These are phyloP conservation scores for Coemansia sp. DNA, from an alignment of 371 early-diverging fungal species.

Conservation along the genomic window DNA sequence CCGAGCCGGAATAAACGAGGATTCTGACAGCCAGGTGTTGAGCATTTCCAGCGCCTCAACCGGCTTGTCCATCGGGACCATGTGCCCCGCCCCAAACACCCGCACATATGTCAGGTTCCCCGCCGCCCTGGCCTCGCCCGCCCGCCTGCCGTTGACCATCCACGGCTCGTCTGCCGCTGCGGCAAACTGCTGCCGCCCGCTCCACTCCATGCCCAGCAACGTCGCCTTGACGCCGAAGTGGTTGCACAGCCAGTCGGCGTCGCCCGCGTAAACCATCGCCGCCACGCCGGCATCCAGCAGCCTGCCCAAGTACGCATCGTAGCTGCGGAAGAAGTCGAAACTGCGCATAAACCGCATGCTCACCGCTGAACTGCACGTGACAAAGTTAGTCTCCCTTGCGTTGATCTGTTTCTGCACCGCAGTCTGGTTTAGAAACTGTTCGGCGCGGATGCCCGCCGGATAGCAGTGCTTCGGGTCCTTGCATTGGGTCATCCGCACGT, in stretches of 20 bases:
- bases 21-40: conserved; percentile 51
- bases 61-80: conserved; percentile 67
- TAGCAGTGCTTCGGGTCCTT: conserved; percentile 72
- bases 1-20: too few relatives aligned
- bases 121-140: conserved; percentile 68
- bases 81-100: conserved; percentile 82
- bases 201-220: conserved; percentile 75
- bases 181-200: conserved; percentile 63
- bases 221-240: conserved; percentile 91
- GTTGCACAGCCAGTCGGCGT: conserved; percentile 77
- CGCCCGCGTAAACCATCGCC: conserved; percentile 81
- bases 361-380: conserved; percentile 74
- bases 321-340: conserved; percentile 83
- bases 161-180: conserved; percentile 10
- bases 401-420: conserved; percentile 71
- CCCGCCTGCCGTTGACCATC: conserved; percentile 56
- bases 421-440: conserved; percentile 64
- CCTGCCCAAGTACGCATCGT: conserved; percentile 62
- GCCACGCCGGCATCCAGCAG: conserved; percentile 71
- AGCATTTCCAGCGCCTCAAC: conserved; percentile 54
- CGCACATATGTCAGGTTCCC: conserved; percentile 73
- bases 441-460: conserved; percentile 65
- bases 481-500: conserved; percentile 66
- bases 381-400: conserved; percentile 59
- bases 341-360: conserved; percentile 69